Conservation (phyloP, 1,139 yeast species). For the Martiniozyma asiatica region DNA sequence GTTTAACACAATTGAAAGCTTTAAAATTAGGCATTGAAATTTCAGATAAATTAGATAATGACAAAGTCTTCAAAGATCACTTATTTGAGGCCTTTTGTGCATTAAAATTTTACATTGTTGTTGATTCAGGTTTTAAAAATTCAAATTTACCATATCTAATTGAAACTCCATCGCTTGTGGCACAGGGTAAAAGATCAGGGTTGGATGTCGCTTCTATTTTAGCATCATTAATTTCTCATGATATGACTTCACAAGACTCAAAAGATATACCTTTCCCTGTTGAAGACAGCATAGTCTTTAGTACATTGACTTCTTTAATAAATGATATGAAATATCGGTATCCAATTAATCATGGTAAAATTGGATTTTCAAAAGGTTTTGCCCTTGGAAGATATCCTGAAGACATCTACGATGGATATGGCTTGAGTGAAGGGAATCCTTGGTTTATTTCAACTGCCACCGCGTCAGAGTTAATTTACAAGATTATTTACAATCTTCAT, state of each 20-base stretch:
- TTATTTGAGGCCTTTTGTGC: slow-evolving; percentile 23
- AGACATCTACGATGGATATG: slow-evolving; percentile 77
- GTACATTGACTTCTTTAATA: slow-evolving; percentile 46
- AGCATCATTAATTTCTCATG: slow-evolving; percentile 57
- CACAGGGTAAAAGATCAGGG: slow-evolving; percentile 43
- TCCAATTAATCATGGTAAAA: slow-evolving; percentile 52
- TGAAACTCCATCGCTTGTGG: slow-evolving; percentile 47
- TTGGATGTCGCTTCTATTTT: slow-evolving; percentile 70
- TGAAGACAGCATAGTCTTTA: slow-evolving; percentile 40
- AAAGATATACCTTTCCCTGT: slow-evolving; percentile 46
- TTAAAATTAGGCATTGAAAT: slow-evolving; percentile 43
- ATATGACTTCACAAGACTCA: slow-evolving; percentile 22
- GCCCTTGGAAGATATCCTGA: slow-evolving; percentile 92
- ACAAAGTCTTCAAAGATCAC: slow-evolving; percentile 22
- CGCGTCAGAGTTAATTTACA: slow-evolving; percentile 52
- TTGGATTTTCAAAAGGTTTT: slow-evolving; percentile 38
- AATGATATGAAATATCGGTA: slow-evolving; percentile 61
- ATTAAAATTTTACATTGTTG: slow-evolving; percentile 29
- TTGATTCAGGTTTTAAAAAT: slow-evolving; percentile 35
- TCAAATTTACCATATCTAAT: slow-evolving; percentile 40
- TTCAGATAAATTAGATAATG: slow-evolving; percentile 28
- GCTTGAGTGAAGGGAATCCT: slow-evolving; percentile 74
- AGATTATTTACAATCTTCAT: slow-evolving; percentile 25
- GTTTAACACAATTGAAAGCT: slow-evolving; percentile 62
- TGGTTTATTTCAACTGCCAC: slow-evolving; percentile 88